Base-by-base conservation (phyloP, 2,329 filamentous ascomycete species). In the Fusarium sp. region DNA sequence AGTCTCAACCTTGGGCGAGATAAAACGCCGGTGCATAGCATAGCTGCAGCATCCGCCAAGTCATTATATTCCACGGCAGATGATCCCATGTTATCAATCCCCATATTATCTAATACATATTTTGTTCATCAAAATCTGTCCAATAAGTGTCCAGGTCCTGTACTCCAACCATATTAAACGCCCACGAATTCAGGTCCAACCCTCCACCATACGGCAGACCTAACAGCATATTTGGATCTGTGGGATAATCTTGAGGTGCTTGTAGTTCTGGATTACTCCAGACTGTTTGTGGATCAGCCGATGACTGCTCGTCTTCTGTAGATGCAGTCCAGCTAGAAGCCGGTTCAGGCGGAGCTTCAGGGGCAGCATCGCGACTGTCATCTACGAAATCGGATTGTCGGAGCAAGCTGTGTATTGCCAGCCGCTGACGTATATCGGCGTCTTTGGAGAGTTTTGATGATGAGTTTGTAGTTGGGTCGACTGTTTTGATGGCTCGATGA, bases 341-440 rank as follows among this genome's bases (percentile, higher is more conserved):
- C 21, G 63, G 68, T 24, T 73, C 73, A n/a, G 44, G 16, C 0
- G 60, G 49, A 37, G 66, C 65, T 16, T 72, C 71, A 18, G 69
- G 73, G 6, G 73, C 73, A 8, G 73, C 75, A 50, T 80, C 76
- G 42, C 78, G 73, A 33, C 79, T 81, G 54, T 82, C 78, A 57
- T 82, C 80, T 15, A 79, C 72, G 29, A 82, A 82, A 41, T 79
- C 77, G 2, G 80, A 79, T 24, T 81, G 80, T 4, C 80, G 69
- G 10, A 82, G 72, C 7, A 82, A 68, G 33, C 80, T 82, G 54
- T 82, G 80, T 13, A 82, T 80, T 1, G 78, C 80, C 1, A 82
- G 77, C 4, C 78, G 67, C 55, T 77, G 75, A 2, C 72, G 72
- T 8, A 72, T 76, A 24, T 72, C 69, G 8, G 68, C 68, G 3